These are phyloP conservation scores for Peniophora sp. DNA, from an alignment of 1,284 basidiomycete species.

Conservation along the genomic window DNA sequence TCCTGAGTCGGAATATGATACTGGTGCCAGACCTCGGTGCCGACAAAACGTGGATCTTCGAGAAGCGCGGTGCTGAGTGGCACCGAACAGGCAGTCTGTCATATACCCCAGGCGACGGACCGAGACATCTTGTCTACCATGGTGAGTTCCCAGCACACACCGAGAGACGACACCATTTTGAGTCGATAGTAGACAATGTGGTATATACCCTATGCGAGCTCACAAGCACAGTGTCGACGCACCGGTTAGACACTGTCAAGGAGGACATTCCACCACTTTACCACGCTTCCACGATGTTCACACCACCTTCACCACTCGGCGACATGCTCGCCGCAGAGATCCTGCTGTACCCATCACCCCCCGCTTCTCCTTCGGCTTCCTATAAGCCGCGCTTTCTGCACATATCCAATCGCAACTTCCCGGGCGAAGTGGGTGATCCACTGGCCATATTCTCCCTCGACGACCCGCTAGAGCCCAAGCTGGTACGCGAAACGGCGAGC, in stretches of 20 bases:
- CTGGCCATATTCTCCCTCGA: slow-evolving; percentile 42
- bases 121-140: slow-evolving; percentile 56
- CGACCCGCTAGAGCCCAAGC: slow-evolving; percentile 3
- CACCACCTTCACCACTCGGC: slow-evolving; percentile 26
- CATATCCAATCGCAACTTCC: slow-evolving; percentile 57
- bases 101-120: slow-evolving; percentile 50
- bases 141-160: no score
- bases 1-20: slow-evolving; percentile 40
- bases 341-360: slow-evolving; percentile 33
- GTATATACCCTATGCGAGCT: slow-evolving; percentile 65
- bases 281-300: slow-evolving; percentile 36
- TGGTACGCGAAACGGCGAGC: slow-evolving; percentile 20
- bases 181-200: slow-evolving; percentile 41
- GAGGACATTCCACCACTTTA: slow-evolving; percentile 32
- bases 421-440: slow-evolving; percentile 50
- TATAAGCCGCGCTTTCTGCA: slow-evolving; percentile 43
- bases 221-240: slow-evolving; percentile 43
- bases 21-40: slow-evolving; percentile 66
- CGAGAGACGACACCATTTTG: no score
- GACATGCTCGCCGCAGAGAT: slow-evolving; percentile 52
- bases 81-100: slow-evolving; percentile 32
- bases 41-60: slow-evolving; percentile 54
- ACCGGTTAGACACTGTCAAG: slow-evolving; percentile 36
- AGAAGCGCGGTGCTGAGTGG: slow-evolving; percentile 36
- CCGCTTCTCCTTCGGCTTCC: background rate